Base-by-base conservation (phyloP, 1,139 yeast genomes). In the Kodamaea sp. region DNA sequence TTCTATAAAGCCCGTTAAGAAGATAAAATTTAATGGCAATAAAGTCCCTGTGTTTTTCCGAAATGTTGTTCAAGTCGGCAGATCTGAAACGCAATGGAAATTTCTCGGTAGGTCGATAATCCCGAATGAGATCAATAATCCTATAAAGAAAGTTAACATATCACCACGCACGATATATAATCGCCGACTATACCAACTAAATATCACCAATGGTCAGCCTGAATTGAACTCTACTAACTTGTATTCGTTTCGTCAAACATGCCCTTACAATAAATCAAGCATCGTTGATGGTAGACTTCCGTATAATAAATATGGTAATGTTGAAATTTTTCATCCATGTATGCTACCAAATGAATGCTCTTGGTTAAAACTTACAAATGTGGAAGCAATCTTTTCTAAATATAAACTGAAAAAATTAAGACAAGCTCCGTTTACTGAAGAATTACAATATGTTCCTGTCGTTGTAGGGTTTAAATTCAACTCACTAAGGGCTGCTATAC, bases 31-130 rank as follows among this genome's bases (percentile, higher is more conserved):
- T 0, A 53, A 51, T 22, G 44, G 47, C 0, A 45, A 40, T 26
- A 48, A 37, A 24, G 50, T 49, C 8, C 46, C 52, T 1, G 54
- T 67, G 0, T 67, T 48, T 43, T 60, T 58, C 36, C 57, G 59
- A 36, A 52, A 55, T 31, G 39, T 52, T 7, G 43, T 66, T 2
- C 32, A 57, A 7, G 57, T 57, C 3, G 71, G 70, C 2, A 67
- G 62, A 44, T 65, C 73, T 0, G 62, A 56, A 37, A 60, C 58
- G 20, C 72, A 65, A 37, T 67, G 73, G 73, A 66, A 63, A 42
- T 58, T 65, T 39, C 43, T 64, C 20, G 73, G 71, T 1, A 46
- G 73, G 34, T 63, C 70, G 6, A 47, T 67, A 7, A 46, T 41
- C 26, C 54, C 56, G 4, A 50, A 43, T 0, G 52, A 61, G 36